These are phyloP conservation scores for Leccinum barrowsii DNA, from an alignment of 768 basidiomycete species.

Conservation along the genomic window DNA sequence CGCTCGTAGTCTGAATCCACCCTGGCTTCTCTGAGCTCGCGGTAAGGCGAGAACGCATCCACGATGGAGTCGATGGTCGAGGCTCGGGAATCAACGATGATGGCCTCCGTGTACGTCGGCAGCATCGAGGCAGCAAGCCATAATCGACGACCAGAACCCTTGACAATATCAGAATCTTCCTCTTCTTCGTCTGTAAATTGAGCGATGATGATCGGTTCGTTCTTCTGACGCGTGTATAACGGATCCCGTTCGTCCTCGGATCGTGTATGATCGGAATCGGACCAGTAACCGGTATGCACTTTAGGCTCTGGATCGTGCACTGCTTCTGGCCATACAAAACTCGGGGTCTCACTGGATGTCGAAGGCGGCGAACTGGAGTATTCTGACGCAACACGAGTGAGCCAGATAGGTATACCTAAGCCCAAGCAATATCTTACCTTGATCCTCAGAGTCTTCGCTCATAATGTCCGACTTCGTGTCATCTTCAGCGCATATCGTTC, in stretches of 20 bases:
- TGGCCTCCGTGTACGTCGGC: slow-evolving; percentile 43
- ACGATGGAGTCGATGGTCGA: slow-evolving; percentile 38
- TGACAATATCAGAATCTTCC: slow-evolving; percentile 3
- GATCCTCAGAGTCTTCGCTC: slow-evolving; percentile 8
- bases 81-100: slow-evolving; percentile 26
- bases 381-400: not conserved
- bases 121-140: slow-evolving; percentile 39
- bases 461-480: not conserved
- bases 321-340: slow-evolving; percentile 14
- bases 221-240: slow-evolving; percentile 6
- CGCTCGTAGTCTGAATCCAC: slow-evolving; percentile 48
- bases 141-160: slow-evolving; percentile 2
- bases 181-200: slow-evolving; percentile 16
- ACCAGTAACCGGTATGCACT: slow-evolving; percentile 22
- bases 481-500: not conserved
- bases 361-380: slow-evolving; percentile 10
- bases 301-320: slow-evolving; percentile 3
- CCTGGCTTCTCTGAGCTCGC: slow-evolving; percentile 42
- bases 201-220: slow-evolving; percentile 18
- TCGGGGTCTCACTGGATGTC: slow-evolving; percentile 4
- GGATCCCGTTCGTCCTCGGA: slow-evolving; percentile 22
- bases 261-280: slow-evolving; percentile 14
- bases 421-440: slow-evolving; percentile 1
- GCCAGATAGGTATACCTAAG: not conserved
- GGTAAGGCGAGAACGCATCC: slow-evolving; percentile 53